phyloP scores from a whole-genome alignment of 768 basidiomycete genomes.

The Vararia minispora region DNA sequence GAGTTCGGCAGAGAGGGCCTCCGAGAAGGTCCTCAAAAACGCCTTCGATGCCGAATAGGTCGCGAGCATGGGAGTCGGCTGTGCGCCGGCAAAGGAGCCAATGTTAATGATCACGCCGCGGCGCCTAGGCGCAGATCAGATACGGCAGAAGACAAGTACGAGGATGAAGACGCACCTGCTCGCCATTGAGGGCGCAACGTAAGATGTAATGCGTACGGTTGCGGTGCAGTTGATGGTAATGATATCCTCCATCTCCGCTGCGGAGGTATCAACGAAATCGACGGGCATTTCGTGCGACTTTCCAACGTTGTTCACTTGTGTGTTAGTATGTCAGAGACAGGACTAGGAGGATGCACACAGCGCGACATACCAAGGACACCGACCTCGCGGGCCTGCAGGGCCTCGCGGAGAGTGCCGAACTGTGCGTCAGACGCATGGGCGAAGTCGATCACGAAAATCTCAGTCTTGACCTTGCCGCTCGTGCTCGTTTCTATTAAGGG shows the following conservation, averaged over 20 bases:
- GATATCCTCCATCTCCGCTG: constrained; percentile 74
- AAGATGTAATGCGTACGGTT: constrained; percentile 68
- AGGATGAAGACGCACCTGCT: constrained; percentile 33
- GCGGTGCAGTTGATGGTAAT: constrained; percentile 77
- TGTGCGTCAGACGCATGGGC: constrained; percentile 38
- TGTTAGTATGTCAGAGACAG: no score
- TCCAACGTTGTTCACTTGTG: constrained; percentile 93
- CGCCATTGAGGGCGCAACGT: constrained; percentile 78
- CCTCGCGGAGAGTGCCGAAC: constrained; percentile 38
- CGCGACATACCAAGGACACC: constrained; percentile 63
- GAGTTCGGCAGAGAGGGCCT: constrained; percentile 80
- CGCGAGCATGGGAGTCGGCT: constrained; percentile 88
- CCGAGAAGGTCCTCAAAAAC: constrained; percentile 78
- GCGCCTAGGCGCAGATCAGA: no score
- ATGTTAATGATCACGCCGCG: constrained; percentile 83
- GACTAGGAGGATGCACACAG: constrained; percentile 1
- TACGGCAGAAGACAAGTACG: background rate
- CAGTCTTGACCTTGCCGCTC: constrained; percentile 37
- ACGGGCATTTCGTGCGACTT: constrained; percentile 83
- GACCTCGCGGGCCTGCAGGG: constrained; percentile 45
- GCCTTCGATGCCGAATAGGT: constrained; percentile 91
- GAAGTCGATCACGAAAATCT: constrained; percentile 68
- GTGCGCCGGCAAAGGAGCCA: constrained; percentile 82
- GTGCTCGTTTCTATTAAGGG: constrained; percentile 19
- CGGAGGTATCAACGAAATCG: constrained; percentile 67